Percentiles rank a stretch among this genome's conserved stretches.
Conservation (phyloP, 176 grass and related monocot species). For the Miscanthus lutarioriparius region DNA sequence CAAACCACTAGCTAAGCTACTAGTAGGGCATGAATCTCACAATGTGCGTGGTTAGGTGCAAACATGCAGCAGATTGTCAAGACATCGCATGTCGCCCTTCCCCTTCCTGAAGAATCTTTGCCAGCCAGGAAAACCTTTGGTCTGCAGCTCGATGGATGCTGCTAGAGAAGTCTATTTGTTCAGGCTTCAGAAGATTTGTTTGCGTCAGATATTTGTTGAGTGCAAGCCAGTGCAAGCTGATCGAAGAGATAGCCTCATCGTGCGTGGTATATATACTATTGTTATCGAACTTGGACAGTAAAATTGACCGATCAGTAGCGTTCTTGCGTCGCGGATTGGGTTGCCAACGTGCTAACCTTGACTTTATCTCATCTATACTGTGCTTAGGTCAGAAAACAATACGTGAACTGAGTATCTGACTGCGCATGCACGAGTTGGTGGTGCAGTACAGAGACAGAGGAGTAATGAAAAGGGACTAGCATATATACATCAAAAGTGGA, state of each 20-base stretch:
- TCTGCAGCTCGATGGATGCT: neutral
- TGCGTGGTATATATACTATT: neutral
- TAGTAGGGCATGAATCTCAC: slow-evolving; percentile 20
- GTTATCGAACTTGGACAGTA: neutral
- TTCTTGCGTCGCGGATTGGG: slow-evolving; percentile 31
- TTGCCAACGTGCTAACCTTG: neutral
- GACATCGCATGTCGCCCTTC: no score
- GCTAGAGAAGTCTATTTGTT: neutral
- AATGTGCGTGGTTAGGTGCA: slow-evolving; percentile 21
- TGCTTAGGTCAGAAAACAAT: neutral
- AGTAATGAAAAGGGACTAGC: slow-evolving; percentile 7
- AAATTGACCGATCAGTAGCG: neutral
- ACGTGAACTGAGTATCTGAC: neutral
- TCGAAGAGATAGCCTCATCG: neutral
- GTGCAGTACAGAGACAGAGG: neutral
- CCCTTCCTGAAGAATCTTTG: slow-evolving; percentile 11
- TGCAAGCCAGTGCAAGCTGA: slow-evolving; percentile 23
- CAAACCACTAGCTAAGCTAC: slow-evolving; percentile 10
- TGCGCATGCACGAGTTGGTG: neutral
- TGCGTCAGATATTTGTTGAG: slow-evolving; percentile 28
- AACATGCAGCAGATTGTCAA: neutral
- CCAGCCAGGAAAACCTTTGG: slow-evolving; percentile 33
- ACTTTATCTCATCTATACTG: slow-evolving; percentile 19
- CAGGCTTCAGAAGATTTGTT: neutral
- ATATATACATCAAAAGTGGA: neutral